Conservation (phyloP, 805 yeast species). For the Metschnikowia noctiluminum region DNA sequence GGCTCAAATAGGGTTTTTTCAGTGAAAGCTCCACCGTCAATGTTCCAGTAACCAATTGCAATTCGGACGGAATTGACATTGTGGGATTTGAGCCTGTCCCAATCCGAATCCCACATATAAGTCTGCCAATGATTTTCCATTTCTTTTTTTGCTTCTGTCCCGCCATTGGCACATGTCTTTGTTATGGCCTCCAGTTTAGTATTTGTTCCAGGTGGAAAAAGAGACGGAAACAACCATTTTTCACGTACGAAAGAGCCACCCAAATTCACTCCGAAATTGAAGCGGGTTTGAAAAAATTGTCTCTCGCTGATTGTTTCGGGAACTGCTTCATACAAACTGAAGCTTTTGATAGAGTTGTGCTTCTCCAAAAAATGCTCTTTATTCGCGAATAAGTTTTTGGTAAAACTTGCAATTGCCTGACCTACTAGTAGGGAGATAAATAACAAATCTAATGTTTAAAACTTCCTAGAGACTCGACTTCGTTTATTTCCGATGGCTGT, state of each 20-base stretch:
- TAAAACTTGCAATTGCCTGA: too few species aligned
- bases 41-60: constrained; percentile 90
- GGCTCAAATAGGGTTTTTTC: constrained; percentile 60
- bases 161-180: constrained; percentile 44
- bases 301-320: constrained; percentile 35
- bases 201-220: constrained; percentile 55
- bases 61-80: constrained; percentile 77
- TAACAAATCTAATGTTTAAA: too few species aligned
- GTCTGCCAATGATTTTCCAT: constrained; percentile 64
- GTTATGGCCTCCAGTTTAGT: constrained; percentile 74
- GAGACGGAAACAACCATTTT: constrained; percentile 65
- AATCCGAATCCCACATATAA: constrained; percentile 66
- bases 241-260: constrained; percentile 81
- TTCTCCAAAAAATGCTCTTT: too few species aligned
- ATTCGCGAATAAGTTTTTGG: too few species aligned
- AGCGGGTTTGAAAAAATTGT: constrained; percentile 55
- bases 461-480: too few species aligned
- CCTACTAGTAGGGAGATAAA: too few species aligned
- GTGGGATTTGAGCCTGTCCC: constrained; percentile 67
- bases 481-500: too few species aligned
- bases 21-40: constrained; percentile 57
- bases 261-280: constrained; percentile 78
- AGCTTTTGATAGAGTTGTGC: neutral
- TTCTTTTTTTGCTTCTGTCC: constrained; percentile 47
- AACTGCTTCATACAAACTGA: constrained; percentile 24